Conservation (phyloP, 1,284 basidiomycete genomes). For the Puccinia coronata region DNA sequence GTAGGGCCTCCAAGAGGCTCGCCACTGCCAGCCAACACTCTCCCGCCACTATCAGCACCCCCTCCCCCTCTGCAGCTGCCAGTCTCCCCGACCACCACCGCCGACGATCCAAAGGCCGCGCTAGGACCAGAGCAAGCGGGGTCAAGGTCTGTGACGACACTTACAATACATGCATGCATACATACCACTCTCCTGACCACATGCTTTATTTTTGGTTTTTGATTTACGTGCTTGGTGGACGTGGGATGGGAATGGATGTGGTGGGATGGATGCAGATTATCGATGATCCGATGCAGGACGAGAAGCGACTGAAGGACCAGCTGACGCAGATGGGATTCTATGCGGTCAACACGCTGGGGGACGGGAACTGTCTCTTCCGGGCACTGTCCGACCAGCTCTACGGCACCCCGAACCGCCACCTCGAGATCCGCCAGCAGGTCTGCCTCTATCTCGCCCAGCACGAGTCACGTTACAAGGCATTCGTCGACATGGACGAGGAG, state of each 20-base stretch:
- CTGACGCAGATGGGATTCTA: conserved; percentile 52
- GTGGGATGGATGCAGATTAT: conserved; percentile 19
- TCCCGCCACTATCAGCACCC: too few species aligned
- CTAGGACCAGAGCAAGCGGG: conserved; percentile 41
- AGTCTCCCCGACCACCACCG: background rate
- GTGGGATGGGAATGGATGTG: too few species aligned
- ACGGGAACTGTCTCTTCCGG: conserved; percentile 85
- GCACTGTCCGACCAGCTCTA: conserved; percentile 76
- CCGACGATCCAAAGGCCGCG: conserved; percentile 22
- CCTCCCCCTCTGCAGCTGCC: background rate
- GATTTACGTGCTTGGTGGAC: too few species aligned
- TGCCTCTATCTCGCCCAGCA: conserved; percentile 78
- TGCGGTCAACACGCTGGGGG: conserved; percentile 67
- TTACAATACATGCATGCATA: background rate
- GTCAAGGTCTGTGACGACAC: conserved; percentile 9
- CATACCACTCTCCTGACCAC: background rate
- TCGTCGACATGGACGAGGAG: conserved; percentile 81
- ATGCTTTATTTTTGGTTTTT: background rate
- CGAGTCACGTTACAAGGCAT: conserved; percentile 75
- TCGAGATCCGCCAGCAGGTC: conserved; percentile 70
- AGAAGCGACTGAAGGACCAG: conserved; percentile 35
- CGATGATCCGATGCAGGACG: conserved; percentile 37
- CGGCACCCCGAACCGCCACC: conserved; percentile 72
- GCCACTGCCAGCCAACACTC: background rate
- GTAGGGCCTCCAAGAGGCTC: conserved; percentile 2